Conservation (phyloP, 2,329 filamentous ascomycete genomes). For the Macrophomina phaseolina region DNA sequence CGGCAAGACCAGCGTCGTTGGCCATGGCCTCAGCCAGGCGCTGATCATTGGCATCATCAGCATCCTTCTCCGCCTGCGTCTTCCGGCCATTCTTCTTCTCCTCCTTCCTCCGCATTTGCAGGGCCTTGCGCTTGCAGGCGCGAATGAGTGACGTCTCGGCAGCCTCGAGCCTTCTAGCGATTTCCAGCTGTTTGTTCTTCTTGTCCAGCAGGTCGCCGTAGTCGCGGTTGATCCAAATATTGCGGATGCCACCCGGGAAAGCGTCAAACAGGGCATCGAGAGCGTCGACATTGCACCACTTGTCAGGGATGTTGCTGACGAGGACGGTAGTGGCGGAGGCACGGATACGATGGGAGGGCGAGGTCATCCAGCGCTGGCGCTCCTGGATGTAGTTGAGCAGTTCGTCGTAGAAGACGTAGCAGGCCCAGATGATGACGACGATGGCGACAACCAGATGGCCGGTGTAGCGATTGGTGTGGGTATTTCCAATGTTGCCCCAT, state of each 20-base stretch:
- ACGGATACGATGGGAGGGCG: constrained; percentile 88
- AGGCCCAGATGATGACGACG: constrained; percentile 80
- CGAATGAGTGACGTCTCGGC: constrained; percentile 87
- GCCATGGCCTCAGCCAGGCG: constrained; percentile 5
- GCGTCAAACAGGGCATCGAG: constrained; percentile 89
- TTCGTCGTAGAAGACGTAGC: constrained; percentile 85
- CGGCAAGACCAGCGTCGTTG: constrained; percentile 2
- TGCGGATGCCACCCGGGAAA: constrained; percentile 91
- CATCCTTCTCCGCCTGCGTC: background rate
- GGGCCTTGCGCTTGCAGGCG: constrained; percentile 56
- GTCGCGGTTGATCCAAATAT: constrained; percentile 96
- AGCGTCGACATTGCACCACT: constrained; percentile 86
- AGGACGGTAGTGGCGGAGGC: constrained; percentile 96
- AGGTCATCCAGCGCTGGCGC: constrained; percentile 91
- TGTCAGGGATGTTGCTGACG: constrained; percentile 85
- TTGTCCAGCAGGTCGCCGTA: constrained; percentile 84
- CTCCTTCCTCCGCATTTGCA: constrained; percentile 31
- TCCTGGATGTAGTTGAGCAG: constrained; percentile 88
- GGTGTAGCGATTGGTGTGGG: constrained; percentile 74
- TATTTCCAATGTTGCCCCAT: constrained; percentile 78
- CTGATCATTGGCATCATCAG: background rate
- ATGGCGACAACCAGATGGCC: constrained; percentile 84
- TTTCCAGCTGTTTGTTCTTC: constrained; percentile 72
- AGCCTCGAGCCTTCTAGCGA: constrained; percentile 75
- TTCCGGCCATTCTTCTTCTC: constrained; percentile 17